phyloP scores from a whole-genome alignment of 2,329 filamentous ascomycete species.

The Periglandula ipomoeae region DNA sequence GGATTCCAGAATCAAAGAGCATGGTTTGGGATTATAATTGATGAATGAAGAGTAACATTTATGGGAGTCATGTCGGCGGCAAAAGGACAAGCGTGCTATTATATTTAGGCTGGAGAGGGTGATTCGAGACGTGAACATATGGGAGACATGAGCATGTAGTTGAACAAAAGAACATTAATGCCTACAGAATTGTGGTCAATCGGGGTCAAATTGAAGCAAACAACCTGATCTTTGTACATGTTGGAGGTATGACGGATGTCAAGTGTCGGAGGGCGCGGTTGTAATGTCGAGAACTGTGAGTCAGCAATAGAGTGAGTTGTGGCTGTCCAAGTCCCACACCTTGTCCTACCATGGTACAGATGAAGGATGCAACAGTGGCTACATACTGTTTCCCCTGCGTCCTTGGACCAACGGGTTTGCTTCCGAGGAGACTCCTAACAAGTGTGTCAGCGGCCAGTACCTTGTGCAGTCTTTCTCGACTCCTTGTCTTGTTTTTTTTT shows the following conservation, averaged over 20 bases:
- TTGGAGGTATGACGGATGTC: not conserved
- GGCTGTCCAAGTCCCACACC: too few species aligned
- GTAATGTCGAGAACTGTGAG: not conserved
- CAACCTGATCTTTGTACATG: not conserved
- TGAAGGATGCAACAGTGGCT: not conserved
- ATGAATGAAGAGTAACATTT: not conserved
- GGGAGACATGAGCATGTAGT: not conserved
- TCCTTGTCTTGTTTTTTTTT: too few species aligned
- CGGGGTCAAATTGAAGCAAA: not conserved
- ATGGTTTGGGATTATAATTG: not conserved
- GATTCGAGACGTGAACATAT: not conserved
- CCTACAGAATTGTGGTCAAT: too few species aligned
- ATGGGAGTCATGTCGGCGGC: slow-evolving; percentile 3
- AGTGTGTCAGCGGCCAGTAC: too few species aligned
- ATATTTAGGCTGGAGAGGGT: not conserved
- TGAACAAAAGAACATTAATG: too few species aligned
- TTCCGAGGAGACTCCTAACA: too few species aligned
- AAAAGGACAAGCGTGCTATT: slow-evolving; percentile 7
- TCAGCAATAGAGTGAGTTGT: not conserved
- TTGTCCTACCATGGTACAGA: too few species aligned
- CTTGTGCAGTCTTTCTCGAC: too few species aligned
- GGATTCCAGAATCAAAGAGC: not conserved
- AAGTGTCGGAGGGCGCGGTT: not conserved
- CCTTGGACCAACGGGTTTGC: too few species aligned
- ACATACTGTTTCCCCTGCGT: not conserved